Base-by-base conservation (phyloP, 768 basidiomycete species). In the Tricholoma flavovirens region DNA sequence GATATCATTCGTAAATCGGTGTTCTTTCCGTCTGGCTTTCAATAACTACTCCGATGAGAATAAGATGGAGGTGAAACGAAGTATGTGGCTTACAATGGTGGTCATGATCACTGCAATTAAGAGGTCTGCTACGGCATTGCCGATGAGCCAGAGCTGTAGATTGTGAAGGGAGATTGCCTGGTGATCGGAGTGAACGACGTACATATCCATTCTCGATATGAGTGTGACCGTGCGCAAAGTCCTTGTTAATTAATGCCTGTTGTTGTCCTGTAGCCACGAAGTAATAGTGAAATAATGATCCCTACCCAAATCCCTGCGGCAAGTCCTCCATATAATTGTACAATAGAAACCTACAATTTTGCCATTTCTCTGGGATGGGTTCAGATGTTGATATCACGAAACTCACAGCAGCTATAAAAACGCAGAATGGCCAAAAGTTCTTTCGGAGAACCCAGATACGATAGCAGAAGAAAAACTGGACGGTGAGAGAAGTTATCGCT, bases 391-490 rank as follows among this genome's bases (percentile, higher is more conserved):
- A n/a, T n/a, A n/a, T n/a, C n/a, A n/a, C n/a, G n/a, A n/a, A 50
- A 56, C 59, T 51, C 30, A 62, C 65, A 32, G 30, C 19, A 2
- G 55, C 60, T 19, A 64, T 64, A 3, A 53, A 17, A 2, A 19
- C 49, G 17, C 48, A 57, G 30, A 53, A 49, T 60, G 59, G 62
- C 17, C 43, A 52, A 11, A 53, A 15, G 2, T 10, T 5, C 22
- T 57, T 49, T 33, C 62, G 57, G 35, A 71, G 60, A 5, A 57
- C 54, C 60, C 62, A 66, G 17, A 71, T 69, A n/a, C 69, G 64
- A 52, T 67, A 70, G 52, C 68, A 69, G 60, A 67, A 71, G 54
- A 71, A 71, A 12, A 59, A 30, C 49, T 71, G 71, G 7, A 70
- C 63, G 14, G 60, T 40, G 55, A 71, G 51, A 19, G 64, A 62